A percentile compares a stretch with the other conserved stretches of the same genome.
These are phyloP conservation scores for Rhizomucor miehei DNA, from an alignment of 371 early-diverging fungal genomes.

Conservation along the genomic window DNA sequence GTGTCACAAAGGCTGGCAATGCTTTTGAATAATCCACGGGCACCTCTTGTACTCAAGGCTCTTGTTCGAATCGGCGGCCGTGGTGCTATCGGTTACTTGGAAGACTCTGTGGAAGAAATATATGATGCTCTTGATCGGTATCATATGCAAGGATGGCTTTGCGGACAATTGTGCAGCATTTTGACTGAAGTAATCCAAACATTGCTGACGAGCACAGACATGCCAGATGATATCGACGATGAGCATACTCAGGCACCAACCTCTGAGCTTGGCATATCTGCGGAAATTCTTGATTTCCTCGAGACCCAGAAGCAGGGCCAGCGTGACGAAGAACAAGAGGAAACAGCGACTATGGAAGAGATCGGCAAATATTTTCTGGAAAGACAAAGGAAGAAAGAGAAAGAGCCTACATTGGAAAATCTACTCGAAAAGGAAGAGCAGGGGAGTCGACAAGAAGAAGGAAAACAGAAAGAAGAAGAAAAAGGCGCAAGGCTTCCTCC, in stretches of 20 bases:
- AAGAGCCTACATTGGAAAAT: slow-evolving; percentile 3
- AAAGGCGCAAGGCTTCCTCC: slow-evolving; percentile 9
- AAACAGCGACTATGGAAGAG: slow-evolving; percentile 32
- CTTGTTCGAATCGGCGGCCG: slow-evolving; percentile 49
- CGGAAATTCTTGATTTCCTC: slow-evolving; percentile 26
- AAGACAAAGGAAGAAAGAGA: slow-evolving; percentile 25
- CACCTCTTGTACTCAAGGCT: slow-evolving; percentile 58
- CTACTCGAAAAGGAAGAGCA: slow-evolving; percentile 16
- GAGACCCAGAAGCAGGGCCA: background rate
- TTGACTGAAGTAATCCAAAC: slow-evolving; percentile 39
- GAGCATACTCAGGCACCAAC: background rate
- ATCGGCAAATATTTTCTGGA: slow-evolving; percentile 47
- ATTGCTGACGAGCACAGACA: slow-evolving; percentile 1
- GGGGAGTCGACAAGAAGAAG: slow-evolving; percentile 17
- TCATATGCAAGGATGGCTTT: slow-evolving; percentile 31
- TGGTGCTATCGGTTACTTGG: slow-evolving; percentile 43
- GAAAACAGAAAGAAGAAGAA: slow-evolving; percentile 10
- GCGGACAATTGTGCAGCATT: slow-evolving; percentile 36
- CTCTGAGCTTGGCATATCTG: slow-evolving; percentile 10
- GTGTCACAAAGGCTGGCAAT: slow-evolving; percentile 48
- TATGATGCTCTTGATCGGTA: slow-evolving; percentile 56
- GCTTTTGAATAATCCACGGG: slow-evolving; percentile 35
- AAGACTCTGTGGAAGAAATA: slow-evolving; percentile 60
- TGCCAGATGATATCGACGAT: background rate
- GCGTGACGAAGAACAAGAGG: slow-evolving; percentile 3